Conservation (phyloP, 139 green algal species). For the Mesotaenium endlicherianum region DNA sequence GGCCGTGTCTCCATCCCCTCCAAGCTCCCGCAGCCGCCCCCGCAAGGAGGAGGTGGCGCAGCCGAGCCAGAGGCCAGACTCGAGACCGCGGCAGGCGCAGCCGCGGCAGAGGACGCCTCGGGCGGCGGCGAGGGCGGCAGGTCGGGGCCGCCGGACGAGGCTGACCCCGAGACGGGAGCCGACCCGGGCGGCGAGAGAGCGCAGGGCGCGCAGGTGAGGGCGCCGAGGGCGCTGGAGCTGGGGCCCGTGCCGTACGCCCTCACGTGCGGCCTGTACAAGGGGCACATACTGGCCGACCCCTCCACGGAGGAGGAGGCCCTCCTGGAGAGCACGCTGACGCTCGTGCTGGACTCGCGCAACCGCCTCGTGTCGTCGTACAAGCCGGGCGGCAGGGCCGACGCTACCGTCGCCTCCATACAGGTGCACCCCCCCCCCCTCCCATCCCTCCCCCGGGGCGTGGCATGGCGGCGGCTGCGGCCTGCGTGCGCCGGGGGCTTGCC, state of each 20-base stretch:
- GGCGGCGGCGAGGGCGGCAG: neutral
- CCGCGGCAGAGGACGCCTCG: neutral
- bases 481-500: too few relatives aligned
- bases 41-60: too few relatives aligned
- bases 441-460: too few relatives aligned
- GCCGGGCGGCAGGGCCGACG: neutral
- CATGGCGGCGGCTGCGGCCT: too few relatives aligned
- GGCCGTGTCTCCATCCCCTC: too few relatives aligned
- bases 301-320: conserved; percentile 72
- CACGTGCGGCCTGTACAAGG: neutral
- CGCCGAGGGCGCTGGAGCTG: neutral
- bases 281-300: conserved; percentile 66
- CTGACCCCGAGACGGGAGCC: too few relatives aligned
- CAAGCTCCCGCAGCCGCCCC: neutral
- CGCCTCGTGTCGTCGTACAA: conserved; percentile 1
- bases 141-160: too few relatives aligned
- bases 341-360: neutral
- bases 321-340: conserved; percentile 50
- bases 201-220: neutral
- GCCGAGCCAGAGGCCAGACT: too few relatives aligned
- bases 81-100: too few relatives aligned
- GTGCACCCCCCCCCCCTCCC: too few relatives aligned
- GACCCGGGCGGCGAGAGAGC: neutral
- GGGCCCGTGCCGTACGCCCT: neutral
- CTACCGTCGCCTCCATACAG: neutral